A percentile compares a stretch with the other conserved stretches of the same genome.
phyloP scores from a whole-genome alignment of 345 rosid species.

The Euphorbia peplus region DNA sequence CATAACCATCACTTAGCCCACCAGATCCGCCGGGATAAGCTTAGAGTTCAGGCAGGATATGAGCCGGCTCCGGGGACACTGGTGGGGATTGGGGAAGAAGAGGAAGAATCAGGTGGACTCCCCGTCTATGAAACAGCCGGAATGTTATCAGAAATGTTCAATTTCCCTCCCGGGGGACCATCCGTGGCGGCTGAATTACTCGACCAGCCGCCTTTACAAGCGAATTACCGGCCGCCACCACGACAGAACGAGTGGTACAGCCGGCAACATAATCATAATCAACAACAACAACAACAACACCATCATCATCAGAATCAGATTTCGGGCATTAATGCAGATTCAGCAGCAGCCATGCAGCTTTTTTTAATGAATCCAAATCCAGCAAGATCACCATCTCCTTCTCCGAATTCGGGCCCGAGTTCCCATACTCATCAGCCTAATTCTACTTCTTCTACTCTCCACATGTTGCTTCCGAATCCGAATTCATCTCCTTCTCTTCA shows the following conservation, averaged over 20 bases:
- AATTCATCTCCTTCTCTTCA: constrained; percentile 52
- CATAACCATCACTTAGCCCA: constrained; percentile 44
- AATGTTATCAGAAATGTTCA: constrained; percentile 96
- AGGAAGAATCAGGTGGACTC: constrained; percentile 9
- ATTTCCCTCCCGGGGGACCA: constrained; percentile 50
- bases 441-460: constrained; percentile 65
- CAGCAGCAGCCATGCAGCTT: constrained; percentile 91
- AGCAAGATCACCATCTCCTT: constrained; percentile 60
- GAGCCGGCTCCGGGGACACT: constrained; percentile 43
- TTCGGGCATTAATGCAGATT: constrained; percentile 60
- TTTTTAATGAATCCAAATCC: constrained; percentile 83
- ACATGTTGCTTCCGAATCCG: constrained; percentile 76
- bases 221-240: constrained; percentile 25
- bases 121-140: constrained; percentile 60
- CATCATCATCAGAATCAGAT: constrained; percentile 51
- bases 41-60: constrained; percentile 39
- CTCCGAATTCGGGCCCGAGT: constrained; percentile 39
- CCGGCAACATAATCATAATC: constrained; percentile 26
- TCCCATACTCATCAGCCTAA: too few species aligned
- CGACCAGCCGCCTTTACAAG: constrained; percentile 29
- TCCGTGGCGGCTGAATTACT: constrained; percentile 33
- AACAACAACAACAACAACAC: background rate
- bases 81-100: constrained; percentile 55
- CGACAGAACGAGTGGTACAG: constrained; percentile 46
- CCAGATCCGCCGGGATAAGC: constrained; percentile 71